Conservation (phyloP, 2,329 filamentous ascomycete genomes). For the Dothiorella sarmentorum region DNA sequence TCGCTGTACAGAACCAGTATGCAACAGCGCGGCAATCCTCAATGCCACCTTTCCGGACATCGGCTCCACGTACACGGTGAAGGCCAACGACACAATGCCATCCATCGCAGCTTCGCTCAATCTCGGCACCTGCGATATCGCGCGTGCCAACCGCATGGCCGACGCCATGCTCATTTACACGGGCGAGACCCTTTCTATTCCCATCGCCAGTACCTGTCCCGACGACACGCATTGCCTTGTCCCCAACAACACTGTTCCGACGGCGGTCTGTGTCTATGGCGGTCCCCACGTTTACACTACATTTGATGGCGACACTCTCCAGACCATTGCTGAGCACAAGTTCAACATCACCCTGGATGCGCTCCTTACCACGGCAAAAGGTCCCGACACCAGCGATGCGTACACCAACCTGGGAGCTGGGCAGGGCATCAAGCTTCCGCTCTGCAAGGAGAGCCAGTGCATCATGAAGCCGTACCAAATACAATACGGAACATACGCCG, state of each 20-base stretch:
- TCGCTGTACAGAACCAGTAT: too few relatives aligned
- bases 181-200: constrained; percentile 1
- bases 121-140: constrained; percentile 18
- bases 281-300: constrained; percentile 13
- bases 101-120: too few relatives aligned
- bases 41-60: too few relatives aligned
- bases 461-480: constrained; percentile 8
- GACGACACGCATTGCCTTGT: constrained; percentile 14
- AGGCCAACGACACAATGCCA: too few relatives aligned
- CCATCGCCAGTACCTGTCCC: background rate
- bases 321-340: background rate
- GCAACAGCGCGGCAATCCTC: too few relatives aligned
- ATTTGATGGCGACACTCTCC: constrained; percentile 3
- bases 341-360: constrained; percentile 1
- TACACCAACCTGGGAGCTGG: background rate
- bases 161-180: background rate
- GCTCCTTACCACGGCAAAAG: background rate
- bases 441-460: constrained; percentile 6
- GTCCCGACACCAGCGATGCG: background rate
- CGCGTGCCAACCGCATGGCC: constrained; percentile 6
- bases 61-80: too few relatives aligned
- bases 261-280: constrained; percentile 2
- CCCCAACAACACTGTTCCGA: background rate
- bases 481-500: background rate
- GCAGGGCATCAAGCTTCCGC: constrained; percentile 4